Base-by-base conservation (phyloP, 768 basidiomycete genomes). In the Termitomyces sp. region DNA sequence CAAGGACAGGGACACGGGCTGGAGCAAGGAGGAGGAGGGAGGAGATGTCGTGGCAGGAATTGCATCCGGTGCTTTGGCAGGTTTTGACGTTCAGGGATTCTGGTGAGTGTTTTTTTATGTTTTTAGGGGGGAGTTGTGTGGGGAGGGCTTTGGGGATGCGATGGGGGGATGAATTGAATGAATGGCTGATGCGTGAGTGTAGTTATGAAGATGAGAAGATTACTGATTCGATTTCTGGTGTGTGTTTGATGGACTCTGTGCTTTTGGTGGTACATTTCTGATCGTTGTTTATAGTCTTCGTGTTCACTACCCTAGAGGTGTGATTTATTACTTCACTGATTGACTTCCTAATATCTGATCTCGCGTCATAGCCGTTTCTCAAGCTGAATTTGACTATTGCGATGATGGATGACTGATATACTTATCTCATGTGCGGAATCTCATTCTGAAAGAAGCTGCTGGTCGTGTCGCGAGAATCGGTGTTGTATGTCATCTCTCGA, bases 21-120 rank as follows among this genome's bases (percentile, higher is more conserved):
- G 2, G 12, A 13, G 11, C 11, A 2, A 9, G 36, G 36, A 9
- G 88, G 5, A 90, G 87, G 71, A 76, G 79, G 15, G 85, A 88
- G 62, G 84, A 91, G 18, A 92, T 98, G 93, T 86, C 76, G 55
- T 94, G 94, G 3, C 92, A 96, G 74, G 93, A 98, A 72, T 66
- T 96, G 54, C 92, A 95, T 71, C 76, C 83, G 2, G 85, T 87
- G 3, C 75, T 96, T 22, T 96, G 94, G 93, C 85, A 92, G 74
- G 85, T 96, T 7, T 72, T 98, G 70, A 86, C 79, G 32, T 96
- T 95, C 75, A 81, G 93, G 55, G 94, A 96, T 74, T 85, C 86
- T 6, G 84, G 87, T 87, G 59, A 13, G 81, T 69, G 20, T 62
- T 33, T 16, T 45, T 7, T 42, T 2, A 4, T 32, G 18, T 36